phyloP scores from a whole-genome alignment of 139 green algal species.

The Tetradesmus obliquus region DNA sequence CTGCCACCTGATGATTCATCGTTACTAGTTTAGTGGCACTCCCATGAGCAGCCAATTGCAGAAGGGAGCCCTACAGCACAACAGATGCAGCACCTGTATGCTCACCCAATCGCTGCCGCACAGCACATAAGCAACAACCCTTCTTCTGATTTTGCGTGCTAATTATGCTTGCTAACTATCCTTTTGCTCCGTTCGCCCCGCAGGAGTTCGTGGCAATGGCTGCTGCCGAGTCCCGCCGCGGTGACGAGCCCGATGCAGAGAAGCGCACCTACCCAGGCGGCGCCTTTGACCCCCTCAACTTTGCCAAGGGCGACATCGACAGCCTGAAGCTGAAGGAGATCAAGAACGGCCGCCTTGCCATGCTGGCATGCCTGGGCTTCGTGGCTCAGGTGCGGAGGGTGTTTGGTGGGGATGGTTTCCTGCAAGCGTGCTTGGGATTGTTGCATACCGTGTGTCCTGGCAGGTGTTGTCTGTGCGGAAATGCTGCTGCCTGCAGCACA shows the following conservation, averaged over 20 bases:
- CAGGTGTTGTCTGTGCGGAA: background rate
- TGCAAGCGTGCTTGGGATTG: background rate
- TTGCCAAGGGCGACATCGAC: slow-evolving; percentile 83
- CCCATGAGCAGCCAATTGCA: too few relatives aligned
- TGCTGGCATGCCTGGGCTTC: slow-evolving; percentile 58
- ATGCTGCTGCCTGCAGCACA: background rate
- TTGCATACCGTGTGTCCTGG: background rate
- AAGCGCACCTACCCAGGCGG: slow-evolving; percentile 88
- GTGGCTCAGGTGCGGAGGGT: slow-evolving; percentile 30
- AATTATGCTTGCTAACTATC: background rate
- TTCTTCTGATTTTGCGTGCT: too few relatives aligned
- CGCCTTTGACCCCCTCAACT: slow-evolving; percentile 90
- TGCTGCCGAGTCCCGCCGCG: slow-evolving; percentile 74
- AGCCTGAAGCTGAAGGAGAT: slow-evolving; percentile 92
- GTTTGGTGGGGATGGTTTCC: background rate
- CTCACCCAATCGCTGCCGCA: background rate
- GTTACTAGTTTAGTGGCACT: too few relatives aligned
- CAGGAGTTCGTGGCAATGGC: slow-evolving; percentile 81
- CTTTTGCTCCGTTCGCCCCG: background rate
- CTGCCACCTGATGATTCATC: too few relatives aligned
- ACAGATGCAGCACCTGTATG: background rate
- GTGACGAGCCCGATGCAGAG: slow-evolving; percentile 69
- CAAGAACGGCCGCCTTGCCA: slow-evolving; percentile 91
- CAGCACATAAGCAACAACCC: too few relatives aligned
- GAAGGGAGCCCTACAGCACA: too few relatives aligned